Percentiles rank a stretch among this genome's conserved stretches.
phyloP scores from a whole-genome alignment of 768 basidiomycete genomes.

The Calocybe gangraenosa region DNA sequence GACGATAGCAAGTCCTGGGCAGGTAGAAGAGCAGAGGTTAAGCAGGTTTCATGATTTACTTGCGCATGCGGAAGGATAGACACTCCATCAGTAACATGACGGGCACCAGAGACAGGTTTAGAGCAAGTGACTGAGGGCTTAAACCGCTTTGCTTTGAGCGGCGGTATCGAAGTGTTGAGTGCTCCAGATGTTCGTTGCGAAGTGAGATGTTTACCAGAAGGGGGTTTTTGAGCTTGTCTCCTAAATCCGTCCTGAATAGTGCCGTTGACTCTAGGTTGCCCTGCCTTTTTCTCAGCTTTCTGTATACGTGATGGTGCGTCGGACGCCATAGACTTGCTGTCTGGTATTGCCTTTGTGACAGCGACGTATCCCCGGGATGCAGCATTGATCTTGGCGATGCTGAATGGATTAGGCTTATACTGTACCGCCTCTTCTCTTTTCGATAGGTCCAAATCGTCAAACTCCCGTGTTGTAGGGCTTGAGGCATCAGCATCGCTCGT shows the following conservation, averaged over 20 bases:
- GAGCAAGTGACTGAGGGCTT: too few species aligned
- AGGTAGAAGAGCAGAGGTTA: too few species aligned
- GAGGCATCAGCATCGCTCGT: conserved; percentile 13
- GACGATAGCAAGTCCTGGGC: too few species aligned
- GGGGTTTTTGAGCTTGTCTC: conserved; percentile 28
- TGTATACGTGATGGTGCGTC: neutral
- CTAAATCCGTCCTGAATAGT: conserved; percentile 45
- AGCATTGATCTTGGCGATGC: conserved; percentile 78
- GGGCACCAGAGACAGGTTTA: too few species aligned
- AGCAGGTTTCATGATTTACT: too few species aligned
- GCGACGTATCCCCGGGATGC: conserved; percentile 35
- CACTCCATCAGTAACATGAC: too few species aligned
- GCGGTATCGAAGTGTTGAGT: too few species aligned
- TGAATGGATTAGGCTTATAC: conserved; percentile 77
- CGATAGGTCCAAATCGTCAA: conserved; percentile 58
- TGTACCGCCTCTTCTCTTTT: conserved; percentile 54
- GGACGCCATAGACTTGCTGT: neutral
- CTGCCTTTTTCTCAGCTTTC: neutral
- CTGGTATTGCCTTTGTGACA: neutral
- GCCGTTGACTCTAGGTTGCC: neutral
- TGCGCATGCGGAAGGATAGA: too few species aligned
- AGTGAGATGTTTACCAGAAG: neutral
- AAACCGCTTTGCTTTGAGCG: too few species aligned
- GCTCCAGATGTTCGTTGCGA: too few species aligned
- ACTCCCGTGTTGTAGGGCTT: conserved; percentile 18